Base-by-base conservation (phyloP, 306 rosid genomes). In the Alnus glutinosa region DNA sequence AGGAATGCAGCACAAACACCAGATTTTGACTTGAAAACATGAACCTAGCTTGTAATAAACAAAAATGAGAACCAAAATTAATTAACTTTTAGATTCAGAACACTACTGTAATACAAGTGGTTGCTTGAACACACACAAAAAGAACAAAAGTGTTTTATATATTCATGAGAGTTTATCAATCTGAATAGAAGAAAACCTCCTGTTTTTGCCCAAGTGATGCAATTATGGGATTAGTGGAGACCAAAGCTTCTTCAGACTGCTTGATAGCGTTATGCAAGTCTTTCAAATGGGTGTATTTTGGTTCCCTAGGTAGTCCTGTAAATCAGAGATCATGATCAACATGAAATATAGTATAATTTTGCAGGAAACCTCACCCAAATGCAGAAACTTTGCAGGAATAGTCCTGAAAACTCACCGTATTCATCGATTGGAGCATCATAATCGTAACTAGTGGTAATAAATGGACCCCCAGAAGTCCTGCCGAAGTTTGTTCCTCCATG, bases 401-500 rank as follows among this genome's bases (percentile, higher is more conserved):
- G 15, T 64, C 19, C 64, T 2, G 57, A 75, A 44, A 34, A 68
- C 86, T 71, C 90, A 92, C 98, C 99, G 32, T 74, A 95, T 87
- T 95, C 99, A 69, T 95, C 99, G 7, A 95, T 48, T 9, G 98
- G 98, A 71, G 97, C 98, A 81, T 95, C 96, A 30, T 89, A 95
- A 80, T 95, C 98, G 47, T 96, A 96, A 86, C 98, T 96, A 11
- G 98, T 93, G 9, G 99, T 85, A 52, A 93, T 90, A 87, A 93
- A 96, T 44, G 84, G 97, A 46, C 99, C 99, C n/a, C 98, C 89
- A 1, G 99, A 81, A 36, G 97, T 93, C 79, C 96, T 73, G 48
- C 92, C 99, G 58, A 96, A 96, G 81, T 96, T 96, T 16, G 99
- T 96, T 89, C 99, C 99, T 69, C 99, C 99, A 77, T 96, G 99